Evolutionary conservation across 495 filamentous ascomycete species (phyloP), one percentile per base, ranked within the genome.

Genomic region (Penicillium robsamsonii): DNA sequence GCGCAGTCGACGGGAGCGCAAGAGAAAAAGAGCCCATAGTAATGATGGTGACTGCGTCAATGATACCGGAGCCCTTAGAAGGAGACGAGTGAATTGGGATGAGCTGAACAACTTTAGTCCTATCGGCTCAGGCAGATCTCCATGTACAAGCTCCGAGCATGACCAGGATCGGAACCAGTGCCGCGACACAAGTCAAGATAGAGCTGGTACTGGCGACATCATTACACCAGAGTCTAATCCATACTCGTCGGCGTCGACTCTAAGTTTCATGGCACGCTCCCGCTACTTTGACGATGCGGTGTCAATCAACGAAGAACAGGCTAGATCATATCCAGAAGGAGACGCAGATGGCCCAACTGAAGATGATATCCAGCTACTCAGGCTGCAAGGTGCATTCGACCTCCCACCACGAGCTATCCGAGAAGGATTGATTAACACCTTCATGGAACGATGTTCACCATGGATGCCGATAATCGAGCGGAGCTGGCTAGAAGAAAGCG

Each of bases 381-480:
- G 55, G n/a, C n/a, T 65, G 31, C 62, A 68, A 40, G 46, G 59
- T 11, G 65, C 65, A 13, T 68, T 68, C 17, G 62, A 68, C 22
- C 54, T 65, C 5, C 65, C 65, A 7, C 62, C 62, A 18, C 54
- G 59, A n/a, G 50, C 62, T 40, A 53, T 68, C 4, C 62, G 62
- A 1, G 59, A 68, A 27, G 59, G 62, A 5, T 25, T 68, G 42
- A 62, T 68, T 33, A 64, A 68, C 50, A 65, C 59, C 10, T 68
- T 65, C 44, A 68, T 68, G 59, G 59, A 65, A 22, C 46, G 55
- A 38, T 65, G 62, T 33, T 59, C 62, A 5, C 65, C 65, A 25
- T 65, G 62, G 65, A 68, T 68, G 65, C 65, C 65, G 0, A 68
- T 68, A 18, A 56, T 68, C 8, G 65, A 68, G 27, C 56, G 62